Base-by-base conservation (phyloP, 441 rosid species). In the Hura crepitans region DNA sequence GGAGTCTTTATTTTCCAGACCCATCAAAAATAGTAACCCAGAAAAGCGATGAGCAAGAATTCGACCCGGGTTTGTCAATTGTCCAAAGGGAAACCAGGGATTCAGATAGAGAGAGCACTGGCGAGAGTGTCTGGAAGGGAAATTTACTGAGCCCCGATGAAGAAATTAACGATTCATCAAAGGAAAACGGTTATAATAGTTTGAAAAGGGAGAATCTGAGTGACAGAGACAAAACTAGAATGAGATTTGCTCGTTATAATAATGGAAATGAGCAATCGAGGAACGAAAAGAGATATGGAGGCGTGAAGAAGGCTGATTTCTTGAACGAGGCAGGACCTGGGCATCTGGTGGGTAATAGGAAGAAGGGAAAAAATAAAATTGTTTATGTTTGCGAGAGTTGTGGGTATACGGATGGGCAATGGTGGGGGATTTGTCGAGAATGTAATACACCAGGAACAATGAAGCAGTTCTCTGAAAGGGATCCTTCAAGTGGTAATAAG, bases 371-470 rank as follows among this genome's bases (percentile, higher is more conserved):
- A 84, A 73, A 20, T 64, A 85, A 74, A 71, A 70, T 58, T 61
- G 65, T 30, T 45, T 93, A 89, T 87, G 97, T 93, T 65, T 91
- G 95, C 68, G 78, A 79, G 28, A 64, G 68, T 46, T 89, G 98
- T 65, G 97, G 96, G 37, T 65, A 79, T 45, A 61, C 85, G 13
- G 88, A 87, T 0, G 96, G 93, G 14, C 94, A 89, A 69, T 88
- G 98, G 97, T 87, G 97, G 92, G 93, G 97, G 6, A 71, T 72
- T 61, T 93, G 98, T 71, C 81, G 88, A 49, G 27, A 73, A 12
- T 89, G 98, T 46, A 50, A 74, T 2, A 47, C 42, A 30, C 82
- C 79, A 3, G 95, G 93, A 70, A 83, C 93, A 1, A 64, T 93
- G 85, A 80, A 81, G 75, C 81, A 77, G 69, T 86, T 91, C 62